Percentiles rank a stretch among this genome's conserved stretches.
These are phyloP conservation scores for Cytidiella melzeri DNA, from an alignment of 768 basidiomycete genomes.

Conservation along the genomic window DNA sequence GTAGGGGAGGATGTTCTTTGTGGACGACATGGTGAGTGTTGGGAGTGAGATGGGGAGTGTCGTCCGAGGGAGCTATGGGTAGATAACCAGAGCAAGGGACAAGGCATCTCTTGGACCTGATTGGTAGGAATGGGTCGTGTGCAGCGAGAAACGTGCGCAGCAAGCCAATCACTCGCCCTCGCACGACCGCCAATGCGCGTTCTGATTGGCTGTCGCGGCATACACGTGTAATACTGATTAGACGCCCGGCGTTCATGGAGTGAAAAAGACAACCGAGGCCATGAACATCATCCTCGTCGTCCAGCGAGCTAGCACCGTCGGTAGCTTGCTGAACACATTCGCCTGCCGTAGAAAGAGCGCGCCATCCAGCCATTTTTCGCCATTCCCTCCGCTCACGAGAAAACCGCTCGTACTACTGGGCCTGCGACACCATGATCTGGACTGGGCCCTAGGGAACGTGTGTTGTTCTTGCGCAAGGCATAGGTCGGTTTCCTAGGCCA, in stretches of 20 bases:
- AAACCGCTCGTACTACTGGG: no score
- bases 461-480: no score
- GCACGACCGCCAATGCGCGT: conserved; percentile 21
- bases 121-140: conserved; percentile 18
- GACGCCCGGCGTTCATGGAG: not conserved
- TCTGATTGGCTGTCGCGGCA: conserved; percentile 20
- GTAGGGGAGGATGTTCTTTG: conserved; percentile 24
- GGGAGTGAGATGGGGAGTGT: not conserved
- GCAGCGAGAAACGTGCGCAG: conserved; percentile 17
- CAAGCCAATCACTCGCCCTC: conserved; percentile 20
- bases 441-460: no score
- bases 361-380: no score
- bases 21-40: conserved; percentile 12
- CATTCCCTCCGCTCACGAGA: no score
- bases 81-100: not conserved
- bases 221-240: conserved; percentile 18
- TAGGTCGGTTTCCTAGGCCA: no score
- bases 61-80: conserved; percentile 1
- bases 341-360: no score
- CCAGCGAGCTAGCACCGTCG: no score
- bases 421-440: no score
- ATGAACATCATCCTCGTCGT: no score
- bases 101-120: conserved; percentile 5
- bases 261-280: no score
- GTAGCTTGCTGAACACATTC: no score